phyloP scores from a whole-genome alignment of 1,139 yeast genomes.

The Geotrichum europaeum region DNA sequence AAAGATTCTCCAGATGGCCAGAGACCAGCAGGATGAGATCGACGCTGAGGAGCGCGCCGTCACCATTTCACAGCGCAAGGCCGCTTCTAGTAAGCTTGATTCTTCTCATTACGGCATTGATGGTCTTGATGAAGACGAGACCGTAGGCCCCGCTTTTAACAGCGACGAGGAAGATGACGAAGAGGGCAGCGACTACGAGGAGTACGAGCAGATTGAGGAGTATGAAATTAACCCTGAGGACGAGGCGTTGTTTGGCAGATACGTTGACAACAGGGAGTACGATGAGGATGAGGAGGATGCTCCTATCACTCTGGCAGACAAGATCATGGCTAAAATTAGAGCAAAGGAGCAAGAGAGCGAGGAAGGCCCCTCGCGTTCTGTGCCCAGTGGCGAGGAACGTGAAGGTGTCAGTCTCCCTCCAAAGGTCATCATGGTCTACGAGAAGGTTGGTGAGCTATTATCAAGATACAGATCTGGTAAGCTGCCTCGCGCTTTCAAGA shows the following conservation, averaged over 20 bases:
- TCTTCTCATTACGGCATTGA: conserved; percentile 2
- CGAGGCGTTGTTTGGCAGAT: conserved; percentile 37
- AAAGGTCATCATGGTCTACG: conserved; percentile 89
- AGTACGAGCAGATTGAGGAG: conserved; percentile 43
- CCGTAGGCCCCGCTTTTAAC: conserved; percentile 3
- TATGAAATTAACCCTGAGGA: conserved; percentile 46
- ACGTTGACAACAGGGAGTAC: conserved; percentile 40
- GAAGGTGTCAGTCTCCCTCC: conserved; percentile 80
- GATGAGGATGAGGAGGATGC: conserved; percentile 57
- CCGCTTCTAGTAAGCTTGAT: conserved; percentile 4
- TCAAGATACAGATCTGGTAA: conserved; percentile 95
- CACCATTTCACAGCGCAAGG: conserved; percentile 6
- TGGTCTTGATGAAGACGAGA: conserved; percentile 14
- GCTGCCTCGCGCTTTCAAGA: conserved; percentile 89
- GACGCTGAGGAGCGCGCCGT: conserved; percentile 47
- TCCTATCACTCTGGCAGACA: conserved; percentile 68
- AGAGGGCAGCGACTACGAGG: conserved; percentile 38
- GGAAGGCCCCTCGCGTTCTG: conserved; percentile 25
- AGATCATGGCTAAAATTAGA: conserved; percentile 80
- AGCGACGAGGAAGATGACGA: conserved; percentile 35
- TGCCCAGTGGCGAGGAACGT: conserved; percentile 25
- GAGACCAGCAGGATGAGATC: conserved; percentile 86
- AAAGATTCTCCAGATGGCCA: conserved; percentile 81
- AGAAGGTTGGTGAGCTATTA: conserved; percentile 81
- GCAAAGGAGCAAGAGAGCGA: conserved; percentile 41